phyloP scores from a whole-genome alignment of 139 green algal species.

The Closterium sp. region DNA sequence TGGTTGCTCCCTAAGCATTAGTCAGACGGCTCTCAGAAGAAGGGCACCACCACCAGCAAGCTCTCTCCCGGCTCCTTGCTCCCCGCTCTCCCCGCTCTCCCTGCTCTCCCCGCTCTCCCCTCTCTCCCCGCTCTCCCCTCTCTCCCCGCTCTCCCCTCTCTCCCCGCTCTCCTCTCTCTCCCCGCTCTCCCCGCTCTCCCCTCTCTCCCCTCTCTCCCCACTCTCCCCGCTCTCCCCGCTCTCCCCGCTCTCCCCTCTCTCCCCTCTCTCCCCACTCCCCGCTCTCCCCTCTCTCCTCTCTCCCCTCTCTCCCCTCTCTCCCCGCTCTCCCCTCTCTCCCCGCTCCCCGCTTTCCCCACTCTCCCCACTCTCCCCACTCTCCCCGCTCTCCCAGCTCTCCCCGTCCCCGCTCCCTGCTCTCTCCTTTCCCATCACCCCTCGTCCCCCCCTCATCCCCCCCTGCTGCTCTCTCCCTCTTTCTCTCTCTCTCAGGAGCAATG shows the following conservation, averaged over 20 bases:
- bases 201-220: too few species aligned
- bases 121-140: background rate
- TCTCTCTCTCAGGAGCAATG: slow-evolving; percentile 22
- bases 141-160: background rate
- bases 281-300: background rate
- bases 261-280: background rate
- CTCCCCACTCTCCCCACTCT: background rate
- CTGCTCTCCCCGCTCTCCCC: too few species aligned
- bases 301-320: background rate
- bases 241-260: background rate
- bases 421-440: background rate
- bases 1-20: too few species aligned
- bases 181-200: too few species aligned
- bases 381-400: background rate
- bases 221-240: too few species aligned
- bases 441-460: slow-evolving; percentile 11
- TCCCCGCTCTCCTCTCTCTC: background rate
- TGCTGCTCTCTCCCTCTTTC: slow-evolving; percentile 19
- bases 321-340: background rate
- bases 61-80: slow-evolving; percentile 7
- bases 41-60: too few species aligned
- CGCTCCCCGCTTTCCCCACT: background rate
- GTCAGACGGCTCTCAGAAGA: too few species aligned
- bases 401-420: background rate
- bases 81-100: too few species aligned